Conservation (phyloP, 116 monocot species). For the Dioscorea cayenensis region DNA sequence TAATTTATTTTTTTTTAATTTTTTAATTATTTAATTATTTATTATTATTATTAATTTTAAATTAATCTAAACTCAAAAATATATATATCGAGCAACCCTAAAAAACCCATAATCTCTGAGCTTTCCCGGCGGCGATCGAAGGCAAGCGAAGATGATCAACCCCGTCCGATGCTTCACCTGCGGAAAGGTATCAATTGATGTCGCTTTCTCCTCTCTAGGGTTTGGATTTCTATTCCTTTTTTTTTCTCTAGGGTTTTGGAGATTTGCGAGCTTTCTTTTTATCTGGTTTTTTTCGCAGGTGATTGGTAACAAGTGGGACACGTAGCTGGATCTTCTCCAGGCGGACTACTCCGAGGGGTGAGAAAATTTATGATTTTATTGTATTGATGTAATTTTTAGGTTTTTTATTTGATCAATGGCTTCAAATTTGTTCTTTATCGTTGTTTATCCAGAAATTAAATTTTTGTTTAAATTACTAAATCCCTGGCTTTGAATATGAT, state of each 20-base stretch:
- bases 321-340: constrained; percentile 86
- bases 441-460: too few species aligned
- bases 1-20: too few species aligned
- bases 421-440: too few species aligned
- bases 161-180: constrained; percentile 98
- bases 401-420: too few species aligned
- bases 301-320: constrained; percentile 93
- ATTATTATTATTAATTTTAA: too few species aligned
- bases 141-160: constrained; percentile 66
- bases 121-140: neutral
- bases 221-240: neutral
- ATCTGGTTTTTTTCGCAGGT: constrained; percentile 30
- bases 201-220: constrained; percentile 1
- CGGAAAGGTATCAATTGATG: constrained; percentile 63
- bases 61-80: too few species aligned
- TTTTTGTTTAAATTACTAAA: too few species aligned
- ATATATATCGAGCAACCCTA: too few species aligned
- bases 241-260: neutral
- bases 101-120: neutral
- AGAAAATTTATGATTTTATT: neutral
- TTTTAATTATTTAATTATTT: too few species aligned
- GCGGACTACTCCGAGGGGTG: constrained; percentile 93
- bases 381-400: neutral
- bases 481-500: too few species aligned
- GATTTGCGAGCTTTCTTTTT: neutral